Base-by-base conservation (phyloP, 2,329 filamentous ascomycete genomes). In the Hypoxylon sp. region DNA sequence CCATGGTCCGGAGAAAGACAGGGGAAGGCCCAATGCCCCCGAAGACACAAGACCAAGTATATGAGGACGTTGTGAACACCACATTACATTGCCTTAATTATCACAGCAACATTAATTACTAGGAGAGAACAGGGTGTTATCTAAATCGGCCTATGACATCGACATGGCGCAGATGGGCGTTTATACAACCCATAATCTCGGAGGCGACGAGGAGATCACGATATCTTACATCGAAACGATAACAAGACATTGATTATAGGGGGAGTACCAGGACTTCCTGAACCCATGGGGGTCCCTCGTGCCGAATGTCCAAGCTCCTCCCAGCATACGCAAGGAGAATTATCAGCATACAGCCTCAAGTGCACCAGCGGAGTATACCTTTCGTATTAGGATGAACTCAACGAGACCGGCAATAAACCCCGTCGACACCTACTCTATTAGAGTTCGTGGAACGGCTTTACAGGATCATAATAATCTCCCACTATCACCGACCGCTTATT, bases 341-440 rank as follows among this genome's bases (percentile, higher is more conserved):
- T 19, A 42, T 6, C 37, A 42, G n/a, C n/a, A 42, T 17, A 42
- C 17, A n/a, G 37, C 15, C 5, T n/a, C 37, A 17, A 42, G 13
- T 37, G 3, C 35, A 17, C 3, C n/a, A 3, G 15, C 6, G 37
- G 2, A 17, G n/a, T 7, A 42, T 42, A 42, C 37, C 37, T 42
- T 42, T 42, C 37, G 5, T n/a, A 6, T 6, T 19, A 42, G 2
- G 6, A 42, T 42, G n/a, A 7, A 2, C 8, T 42, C 17, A 42
- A 17, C 6, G 17, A 7, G 37, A n/a, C 2, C 37, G 3, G n/a
- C 15, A 17, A 17, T 6, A 42, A 42, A 17, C 6, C 2, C n/a
- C 15, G 7, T 3, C 5, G 77, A 76, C 58, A 76, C 79, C 65
- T 78, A 80, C 24, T 73, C 77, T 61, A 79, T 79, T 69, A 77